phyloP scores from a whole-genome alignment of 2,329 filamentous ascomycete genomes.

The Nemania sp. region DNA sequence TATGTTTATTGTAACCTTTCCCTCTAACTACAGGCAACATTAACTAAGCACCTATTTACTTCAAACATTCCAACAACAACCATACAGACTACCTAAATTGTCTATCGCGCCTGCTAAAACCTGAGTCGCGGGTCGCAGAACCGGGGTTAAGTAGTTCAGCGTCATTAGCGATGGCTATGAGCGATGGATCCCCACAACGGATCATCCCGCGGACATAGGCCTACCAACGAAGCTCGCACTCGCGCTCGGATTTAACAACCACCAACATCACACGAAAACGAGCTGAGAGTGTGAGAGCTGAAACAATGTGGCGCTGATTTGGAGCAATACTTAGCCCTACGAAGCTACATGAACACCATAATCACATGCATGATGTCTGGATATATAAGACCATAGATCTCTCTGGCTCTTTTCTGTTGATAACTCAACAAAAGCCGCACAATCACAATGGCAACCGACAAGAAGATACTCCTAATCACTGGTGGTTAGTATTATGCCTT shows the following conservation, averaged over 20 bases:
- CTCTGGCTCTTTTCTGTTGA: background rate
- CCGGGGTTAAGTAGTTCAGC: too few relatives aligned
- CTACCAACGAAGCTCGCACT: background rate
- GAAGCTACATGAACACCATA: too few relatives aligned
- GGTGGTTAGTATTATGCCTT: constrained; percentile 25
- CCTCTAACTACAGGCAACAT: too few relatives aligned
- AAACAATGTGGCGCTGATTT: background rate
- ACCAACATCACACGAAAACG: background rate
- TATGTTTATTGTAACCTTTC: too few relatives aligned
- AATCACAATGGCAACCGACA: constrained; percentile 29
- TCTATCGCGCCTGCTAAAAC: too few relatives aligned
- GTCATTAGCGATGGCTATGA: too few relatives aligned
- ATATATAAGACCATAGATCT: background rate
- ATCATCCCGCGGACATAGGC: too few relatives aligned
- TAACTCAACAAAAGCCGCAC: background rate
- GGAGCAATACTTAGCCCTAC: background rate
- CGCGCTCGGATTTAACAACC: constrained; percentile 15
- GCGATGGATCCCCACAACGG: too few relatives aligned
- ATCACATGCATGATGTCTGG: background rate
- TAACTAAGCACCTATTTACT: too few relatives aligned
- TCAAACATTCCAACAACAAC: too few relatives aligned
- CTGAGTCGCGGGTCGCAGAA: too few relatives aligned
- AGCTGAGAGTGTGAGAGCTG: background rate
- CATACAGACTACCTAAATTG: too few relatives aligned
- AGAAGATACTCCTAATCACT: constrained; percentile 31